phyloP scores from a whole-genome alignment of 306 rosid genomes.

The Cotoneaster glaucophyllus region DNA sequence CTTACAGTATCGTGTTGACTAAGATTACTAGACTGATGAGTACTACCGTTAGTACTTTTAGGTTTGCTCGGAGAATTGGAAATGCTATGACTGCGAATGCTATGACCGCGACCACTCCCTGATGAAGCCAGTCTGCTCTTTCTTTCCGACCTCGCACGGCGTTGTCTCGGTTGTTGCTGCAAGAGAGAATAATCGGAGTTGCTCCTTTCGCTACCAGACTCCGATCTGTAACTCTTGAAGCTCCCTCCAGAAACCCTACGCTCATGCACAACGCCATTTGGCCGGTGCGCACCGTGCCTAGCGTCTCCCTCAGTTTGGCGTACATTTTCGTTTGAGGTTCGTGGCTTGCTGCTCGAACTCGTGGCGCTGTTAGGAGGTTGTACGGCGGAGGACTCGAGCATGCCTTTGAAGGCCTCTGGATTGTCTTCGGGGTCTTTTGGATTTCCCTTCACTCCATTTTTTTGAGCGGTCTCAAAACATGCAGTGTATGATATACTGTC shows the following conservation, averaged over 20 bases:
- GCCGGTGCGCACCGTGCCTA: background rate
- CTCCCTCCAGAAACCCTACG: background rate
- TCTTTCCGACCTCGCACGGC: background rate
- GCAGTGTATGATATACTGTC: slow-evolving; percentile 34
- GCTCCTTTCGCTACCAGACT: slow-evolving; percentile 14
- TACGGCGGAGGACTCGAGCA: background rate
- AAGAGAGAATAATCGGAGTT: slow-evolving; percentile 13
- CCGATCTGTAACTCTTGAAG: slow-evolving; percentile 4
- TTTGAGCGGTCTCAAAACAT: slow-evolving; percentile 36
- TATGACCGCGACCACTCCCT: background rate
- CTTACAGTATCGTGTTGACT: background rate
- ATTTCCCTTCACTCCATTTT: slow-evolving; percentile 21
- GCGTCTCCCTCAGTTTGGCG: background rate
- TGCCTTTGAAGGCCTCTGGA: slow-evolving; percentile 26
- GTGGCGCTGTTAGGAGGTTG: background rate
- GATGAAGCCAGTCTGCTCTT: slow-evolving; percentile 4
- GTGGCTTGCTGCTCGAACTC: background rate
- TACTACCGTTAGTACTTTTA: background rate
- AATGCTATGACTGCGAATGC: background rate
- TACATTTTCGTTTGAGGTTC: background rate
- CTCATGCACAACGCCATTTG: background rate
- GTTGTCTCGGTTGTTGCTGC: background rate
- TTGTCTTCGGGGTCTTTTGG: slow-evolving; percentile 47
- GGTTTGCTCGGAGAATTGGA: background rate
- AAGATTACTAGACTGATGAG: background rate